Evolutionary conservation across 805 yeast genomes (phyloP).

Genomic region (Maudiozyma saulgeensis): DNA sequence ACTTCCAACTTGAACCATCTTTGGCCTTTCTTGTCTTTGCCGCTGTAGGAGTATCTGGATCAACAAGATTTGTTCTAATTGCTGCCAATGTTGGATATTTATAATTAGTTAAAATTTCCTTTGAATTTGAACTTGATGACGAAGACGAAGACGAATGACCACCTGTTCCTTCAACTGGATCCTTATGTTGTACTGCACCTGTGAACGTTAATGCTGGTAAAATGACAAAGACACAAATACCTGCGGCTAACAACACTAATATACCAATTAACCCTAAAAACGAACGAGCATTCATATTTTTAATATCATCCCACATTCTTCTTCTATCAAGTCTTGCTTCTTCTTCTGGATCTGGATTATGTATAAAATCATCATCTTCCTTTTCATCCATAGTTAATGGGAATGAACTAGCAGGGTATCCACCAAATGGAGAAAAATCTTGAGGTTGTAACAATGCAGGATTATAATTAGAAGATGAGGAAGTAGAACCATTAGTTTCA

Average conservation of each 20-base stretch:
- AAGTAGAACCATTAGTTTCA: conserved; percentile 21
- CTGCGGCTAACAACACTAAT: conserved; percentile 48
- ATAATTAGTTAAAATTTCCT: conserved; percentile 39
- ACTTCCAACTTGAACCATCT: conserved; percentile 59
- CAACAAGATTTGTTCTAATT: conserved; percentile 43
- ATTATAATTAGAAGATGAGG: conserved; percentile 18
- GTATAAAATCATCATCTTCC: conserved; percentile 90
- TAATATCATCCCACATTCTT: conserved; percentile 54
- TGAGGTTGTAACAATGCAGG: conserved; percentile 31
- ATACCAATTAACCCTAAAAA: conserved; percentile 55
- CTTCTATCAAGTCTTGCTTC: conserved; percentile 79
- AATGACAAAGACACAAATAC: conserved; percentile 59
- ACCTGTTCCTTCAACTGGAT: background rate
- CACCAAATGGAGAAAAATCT: conserved; percentile 88
- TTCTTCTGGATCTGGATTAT: conserved; percentile 90
- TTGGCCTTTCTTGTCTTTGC: conserved; percentile 42
- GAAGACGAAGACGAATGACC: background rate
- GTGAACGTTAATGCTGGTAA: conserved; percentile 80
- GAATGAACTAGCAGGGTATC: conserved; percentile 87
- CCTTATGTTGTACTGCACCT: conserved; percentile 35
- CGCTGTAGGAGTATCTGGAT: conserved; percentile 50
- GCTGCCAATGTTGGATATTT: conserved; percentile 43
- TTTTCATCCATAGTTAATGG: conserved; percentile 87
- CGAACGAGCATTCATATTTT: conserved; percentile 55
- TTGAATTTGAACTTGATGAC: conserved; percentile 2